Evolutionary conservation across 2,329 filamentous ascomycete genomes (phyloP).

Genomic region (Sclerotinia subarctica): DNA sequence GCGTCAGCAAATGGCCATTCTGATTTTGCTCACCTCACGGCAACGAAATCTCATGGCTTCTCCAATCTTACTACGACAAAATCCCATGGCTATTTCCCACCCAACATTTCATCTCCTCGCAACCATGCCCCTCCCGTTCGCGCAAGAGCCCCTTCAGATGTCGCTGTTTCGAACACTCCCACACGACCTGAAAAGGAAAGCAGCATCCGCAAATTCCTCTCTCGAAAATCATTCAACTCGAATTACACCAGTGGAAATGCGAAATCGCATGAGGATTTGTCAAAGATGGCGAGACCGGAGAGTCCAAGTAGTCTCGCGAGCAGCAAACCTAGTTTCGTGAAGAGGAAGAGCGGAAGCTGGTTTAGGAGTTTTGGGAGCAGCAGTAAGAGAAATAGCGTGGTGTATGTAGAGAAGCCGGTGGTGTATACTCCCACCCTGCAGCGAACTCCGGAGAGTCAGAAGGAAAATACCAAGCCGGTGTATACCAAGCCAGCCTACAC

Average conservation of each 20-base stretch:
- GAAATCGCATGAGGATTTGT: constrained; percentile 34
- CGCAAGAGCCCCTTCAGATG: constrained; percentile 4
- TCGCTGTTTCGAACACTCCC: constrained; percentile 27
- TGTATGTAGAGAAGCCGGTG: constrained; percentile 20
- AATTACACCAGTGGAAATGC: constrained; percentile 36
- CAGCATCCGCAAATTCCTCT: constrained; percentile 41
- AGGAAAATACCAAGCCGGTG: constrained; percentile 25
- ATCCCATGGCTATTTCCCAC: constrained; percentile 12
- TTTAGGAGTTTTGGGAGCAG: constrained; percentile 34
- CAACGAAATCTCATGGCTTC: constrained; percentile 4
- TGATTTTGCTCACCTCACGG: background rate
- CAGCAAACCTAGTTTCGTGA: constrained; percentile 26
- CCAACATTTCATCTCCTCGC: background rate
- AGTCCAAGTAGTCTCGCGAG: constrained; percentile 34
- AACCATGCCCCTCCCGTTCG: constrained; percentile 4
- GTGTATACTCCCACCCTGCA: constrained; percentile 9
- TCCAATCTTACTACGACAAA: background rate
- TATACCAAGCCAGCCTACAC: constrained; percentile 24
- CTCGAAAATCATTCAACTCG: constrained; percentile 39
- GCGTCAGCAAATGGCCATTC: constrained; percentile 11
- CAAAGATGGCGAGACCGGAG: constrained; percentile 32
- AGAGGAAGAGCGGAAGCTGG: constrained; percentile 37
- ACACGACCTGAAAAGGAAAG: constrained; percentile 33
- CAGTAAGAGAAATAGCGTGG: constrained; percentile 32
- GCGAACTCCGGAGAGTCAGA: constrained; percentile 25